Evolutionary conservation across 2,329 filamentous ascomycete species (phyloP), one percentile per base, ranked within the genome.

Genomic region (Celoporthe dispersa): DNA sequence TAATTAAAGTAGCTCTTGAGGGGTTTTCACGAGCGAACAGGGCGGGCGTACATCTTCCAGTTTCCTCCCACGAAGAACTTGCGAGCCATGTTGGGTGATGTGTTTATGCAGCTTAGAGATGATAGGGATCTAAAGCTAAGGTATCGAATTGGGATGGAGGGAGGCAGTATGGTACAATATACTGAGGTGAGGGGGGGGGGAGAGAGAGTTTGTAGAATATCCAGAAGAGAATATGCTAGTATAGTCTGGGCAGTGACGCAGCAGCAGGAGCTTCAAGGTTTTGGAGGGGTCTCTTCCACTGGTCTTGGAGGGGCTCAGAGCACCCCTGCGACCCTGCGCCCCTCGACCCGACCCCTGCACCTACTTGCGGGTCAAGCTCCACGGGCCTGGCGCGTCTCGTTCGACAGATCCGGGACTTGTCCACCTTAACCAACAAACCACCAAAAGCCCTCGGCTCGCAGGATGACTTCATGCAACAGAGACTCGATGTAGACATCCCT

Each of bases 41-140:
- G 76, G 72, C 74, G 67, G 51, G 82, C 88, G 80, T 85, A 97
- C 94, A 98, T 98, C 89, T 99, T 98, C 87, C 98, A 98, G 91
- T 99, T 99, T 81, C 94, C 94, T 83, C 94, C 94, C 83, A 97
- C 93, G 83, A 97, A 97, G 88, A 97, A 97, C 87, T 94, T 92
- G 87, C 94, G 94, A 88, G 91, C 88, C 94, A 97, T 97, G 79
- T 79, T 93, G 88, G 84, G 77, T 77, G 76, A 77, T 78, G 73
- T 77, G 73, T 79, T 76, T 73, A 14, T 51, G 28, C 37, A 9
- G 11, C 0, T 16, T 12, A 41, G 9, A 22, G 25, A 16, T 14
- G 11, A 39, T 33, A 22, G 19, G 35, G 3, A 16, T n/a, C 22
- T 51, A 25, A 35, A 12, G 31, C 12, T 39, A 8, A 16, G 41